phyloP scores from a whole-genome alignment of 2,329 filamentous ascomycete genomes.

The Xylariaceae sp. region DNA sequence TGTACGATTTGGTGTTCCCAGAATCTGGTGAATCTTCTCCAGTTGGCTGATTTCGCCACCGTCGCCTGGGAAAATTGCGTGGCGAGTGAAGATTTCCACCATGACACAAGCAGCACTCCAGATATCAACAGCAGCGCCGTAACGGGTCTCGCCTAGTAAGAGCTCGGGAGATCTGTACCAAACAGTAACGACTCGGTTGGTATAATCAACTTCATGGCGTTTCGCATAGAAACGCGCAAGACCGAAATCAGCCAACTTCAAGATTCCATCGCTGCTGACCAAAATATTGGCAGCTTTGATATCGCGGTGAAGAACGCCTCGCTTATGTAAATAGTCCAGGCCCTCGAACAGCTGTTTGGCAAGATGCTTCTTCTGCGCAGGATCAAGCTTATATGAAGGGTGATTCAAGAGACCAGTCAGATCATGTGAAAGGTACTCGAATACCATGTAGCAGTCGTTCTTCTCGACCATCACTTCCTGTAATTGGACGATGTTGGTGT shows the following conservation, averaged over 20 bases:
- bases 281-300: conserved; percentile 98
- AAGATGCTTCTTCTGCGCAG: conserved; percentile 86
- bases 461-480: conserved; percentile 96
- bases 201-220: conserved; percentile 87
- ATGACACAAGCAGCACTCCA: conserved; percentile 98
- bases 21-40: conserved; percentile 90
- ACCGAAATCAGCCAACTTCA: conserved; percentile 95
- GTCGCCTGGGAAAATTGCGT: conserved; percentile 92
- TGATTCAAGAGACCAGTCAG: conserved; percentile 93
- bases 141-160: conserved; percentile 85
- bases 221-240: conserved; percentile 96
- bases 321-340: conserved; percentile 85
- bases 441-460: conserved; percentile 99
- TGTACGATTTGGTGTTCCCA: conserved; percentile 78
- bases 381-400: conserved; percentile 80
- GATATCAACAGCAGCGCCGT: conserved; percentile 85
- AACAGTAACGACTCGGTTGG: conserved; percentile 96
- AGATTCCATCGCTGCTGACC: conserved; percentile 79
- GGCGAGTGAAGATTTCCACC: conserved; percentile 90
- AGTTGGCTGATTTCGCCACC: conserved; percentile 94
- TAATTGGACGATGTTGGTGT: conserved; percentile 76
- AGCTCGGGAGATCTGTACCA: conserved; percentile 94
- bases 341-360: conserved; percentile 91
- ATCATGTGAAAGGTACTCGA: conserved; percentile 96
- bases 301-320: conserved; percentile 92